Conservation (phyloP, 140 eudicot species). For the Anethum foeniculum region DNA sequence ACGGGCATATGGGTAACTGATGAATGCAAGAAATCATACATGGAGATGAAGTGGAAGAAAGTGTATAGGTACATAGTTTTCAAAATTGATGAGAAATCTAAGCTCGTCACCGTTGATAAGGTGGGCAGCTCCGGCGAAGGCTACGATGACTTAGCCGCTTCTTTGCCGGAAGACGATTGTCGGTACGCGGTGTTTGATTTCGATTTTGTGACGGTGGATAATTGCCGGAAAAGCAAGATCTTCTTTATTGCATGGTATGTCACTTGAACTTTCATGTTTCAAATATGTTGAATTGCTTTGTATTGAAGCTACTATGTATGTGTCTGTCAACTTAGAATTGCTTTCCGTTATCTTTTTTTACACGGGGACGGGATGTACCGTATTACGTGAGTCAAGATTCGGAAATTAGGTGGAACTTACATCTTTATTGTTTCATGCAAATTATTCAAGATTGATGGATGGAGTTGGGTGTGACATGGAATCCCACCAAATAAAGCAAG, state of each 20-base stretch:
- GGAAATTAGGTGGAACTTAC: not conserved
- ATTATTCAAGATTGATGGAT: not conserved
- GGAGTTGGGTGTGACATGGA: not conserved
- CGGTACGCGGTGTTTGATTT: constrained; percentile 92
- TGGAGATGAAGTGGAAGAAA: constrained; percentile 96
- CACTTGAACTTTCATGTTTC: not conserved
- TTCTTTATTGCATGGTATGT: constrained; percentile 88
- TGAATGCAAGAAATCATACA: constrained; percentile 76
- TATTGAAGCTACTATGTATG: not conserved
- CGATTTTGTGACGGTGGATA: constrained; percentile 81
- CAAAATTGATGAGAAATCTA: constrained; percentile 71
- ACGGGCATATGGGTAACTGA: constrained; percentile 86
- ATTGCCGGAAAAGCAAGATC: constrained; percentile 91
- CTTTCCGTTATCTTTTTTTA: not conserved
- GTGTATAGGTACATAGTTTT: constrained; percentile 65
- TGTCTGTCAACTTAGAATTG: not conserved
- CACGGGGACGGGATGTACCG: not conserved
- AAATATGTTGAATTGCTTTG: not conserved
- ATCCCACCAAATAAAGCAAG: not conserved
- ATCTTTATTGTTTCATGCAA: not conserved
- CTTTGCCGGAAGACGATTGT: constrained; percentile 77
- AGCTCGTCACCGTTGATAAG: constrained; percentile 72
- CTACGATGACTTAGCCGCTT: constrained; percentile 65
- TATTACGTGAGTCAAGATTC: not conserved
- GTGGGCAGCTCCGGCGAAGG: constrained; percentile 69